Evolutionary conservation across 441 rosid genomes (phyloP).

Genomic region (Gossypium davidsonii): DNA sequence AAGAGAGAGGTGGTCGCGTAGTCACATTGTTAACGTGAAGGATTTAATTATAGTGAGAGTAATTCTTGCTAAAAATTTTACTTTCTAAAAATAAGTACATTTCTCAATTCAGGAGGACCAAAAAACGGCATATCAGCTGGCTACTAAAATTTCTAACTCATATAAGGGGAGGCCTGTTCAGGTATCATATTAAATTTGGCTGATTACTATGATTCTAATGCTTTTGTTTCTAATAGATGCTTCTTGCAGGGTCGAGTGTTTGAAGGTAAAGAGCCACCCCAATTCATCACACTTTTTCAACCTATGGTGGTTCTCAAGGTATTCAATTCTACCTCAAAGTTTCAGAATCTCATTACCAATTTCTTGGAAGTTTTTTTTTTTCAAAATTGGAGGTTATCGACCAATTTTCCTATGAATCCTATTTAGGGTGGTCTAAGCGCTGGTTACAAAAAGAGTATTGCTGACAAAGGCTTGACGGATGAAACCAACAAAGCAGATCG

Average conservation of each 20-base stretch:
- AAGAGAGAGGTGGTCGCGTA: not conserved
- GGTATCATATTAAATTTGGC: slow-evolving; percentile 40
- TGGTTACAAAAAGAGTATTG: slow-evolving; percentile 60
- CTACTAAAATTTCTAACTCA: slow-evolving; percentile 67
- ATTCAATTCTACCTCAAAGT: slow-evolving; percentile 13
- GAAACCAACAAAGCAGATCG: slow-evolving; percentile 67
- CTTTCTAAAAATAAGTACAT: not conserved
- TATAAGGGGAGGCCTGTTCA: slow-evolving; percentile 91
- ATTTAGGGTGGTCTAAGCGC: slow-evolving; percentile 86
- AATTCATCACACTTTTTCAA: slow-evolving; percentile 84
- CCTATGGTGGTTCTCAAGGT: slow-evolving; percentile 95
- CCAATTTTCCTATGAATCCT: slow-evolving; percentile 13
- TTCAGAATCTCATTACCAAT: slow-evolving; percentile 10
- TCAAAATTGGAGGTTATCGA: slow-evolving; percentile 8
- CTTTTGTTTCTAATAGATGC: slow-evolving; percentile 21
- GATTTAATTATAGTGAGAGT: not conserved
- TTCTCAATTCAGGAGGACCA: slow-evolving; percentile 64
- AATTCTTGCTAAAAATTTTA: not conserved
- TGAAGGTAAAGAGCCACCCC: slow-evolving; percentile 96
- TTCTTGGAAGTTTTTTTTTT: not conserved
- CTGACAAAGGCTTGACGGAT: slow-evolving; percentile 57
- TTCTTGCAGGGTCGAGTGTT: slow-evolving; percentile 69
- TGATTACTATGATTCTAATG: slow-evolving; percentile 13
- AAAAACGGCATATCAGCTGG: slow-evolving; percentile 66
- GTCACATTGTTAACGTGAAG: not conserved